Conservation (phyloP, 2,329 filamentous ascomycete species). For the Lasiodiplodia gonubiensis region DNA sequence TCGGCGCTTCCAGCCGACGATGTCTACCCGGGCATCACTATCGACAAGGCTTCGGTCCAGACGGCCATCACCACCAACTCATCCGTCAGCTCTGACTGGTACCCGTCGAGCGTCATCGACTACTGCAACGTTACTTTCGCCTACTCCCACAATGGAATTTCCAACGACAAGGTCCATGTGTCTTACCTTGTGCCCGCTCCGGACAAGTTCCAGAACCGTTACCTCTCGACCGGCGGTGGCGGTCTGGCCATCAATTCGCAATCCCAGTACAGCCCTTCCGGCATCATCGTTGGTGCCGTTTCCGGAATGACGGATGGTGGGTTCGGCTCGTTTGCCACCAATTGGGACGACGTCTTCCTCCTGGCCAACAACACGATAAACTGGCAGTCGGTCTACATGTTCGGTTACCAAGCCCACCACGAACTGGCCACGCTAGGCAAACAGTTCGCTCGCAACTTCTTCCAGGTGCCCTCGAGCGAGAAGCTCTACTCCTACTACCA, state of each 20-base stretch:
- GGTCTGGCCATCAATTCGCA: slow-evolving; percentile 54
- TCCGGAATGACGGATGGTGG: slow-evolving; percentile 58
- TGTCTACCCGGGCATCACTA: slow-evolving; percentile 41
- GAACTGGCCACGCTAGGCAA: slow-evolving; percentile 60
- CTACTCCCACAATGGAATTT: slow-evolving; percentile 51
- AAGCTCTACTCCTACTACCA: slow-evolving; percentile 58
- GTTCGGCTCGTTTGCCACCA: slow-evolving; percentile 55
- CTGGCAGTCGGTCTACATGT: slow-evolving; percentile 57
- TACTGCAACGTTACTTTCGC: slow-evolving; percentile 57
- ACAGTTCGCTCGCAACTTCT: slow-evolving; percentile 50
- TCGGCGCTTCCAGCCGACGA: neutral
- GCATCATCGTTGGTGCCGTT: slow-evolving; percentile 54
- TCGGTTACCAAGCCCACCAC: slow-evolving; percentile 57
- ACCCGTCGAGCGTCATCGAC: slow-evolving; percentile 37
- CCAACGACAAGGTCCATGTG: slow-evolving; percentile 36
- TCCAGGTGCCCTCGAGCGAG: slow-evolving; percentile 32
- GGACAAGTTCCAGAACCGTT: slow-evolving; percentile 52
- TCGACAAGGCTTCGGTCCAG: slow-evolving; percentile 47
- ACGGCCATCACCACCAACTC: slow-evolving; percentile 44
- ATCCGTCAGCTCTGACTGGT: slow-evolving; percentile 38
- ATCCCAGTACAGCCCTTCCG: slow-evolving; percentile 44
- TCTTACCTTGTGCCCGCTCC: slow-evolving; percentile 54
- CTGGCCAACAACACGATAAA: slow-evolving; percentile 57
- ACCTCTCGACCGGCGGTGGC: slow-evolving; percentile 54
- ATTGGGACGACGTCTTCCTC: slow-evolving; percentile 43